A percentile compares a stretch with the other conserved stretches of the same genome.
Conservation (phyloP, 2,329 filamentous ascomycete genomes). For the Canariomyces notabilis region DNA sequence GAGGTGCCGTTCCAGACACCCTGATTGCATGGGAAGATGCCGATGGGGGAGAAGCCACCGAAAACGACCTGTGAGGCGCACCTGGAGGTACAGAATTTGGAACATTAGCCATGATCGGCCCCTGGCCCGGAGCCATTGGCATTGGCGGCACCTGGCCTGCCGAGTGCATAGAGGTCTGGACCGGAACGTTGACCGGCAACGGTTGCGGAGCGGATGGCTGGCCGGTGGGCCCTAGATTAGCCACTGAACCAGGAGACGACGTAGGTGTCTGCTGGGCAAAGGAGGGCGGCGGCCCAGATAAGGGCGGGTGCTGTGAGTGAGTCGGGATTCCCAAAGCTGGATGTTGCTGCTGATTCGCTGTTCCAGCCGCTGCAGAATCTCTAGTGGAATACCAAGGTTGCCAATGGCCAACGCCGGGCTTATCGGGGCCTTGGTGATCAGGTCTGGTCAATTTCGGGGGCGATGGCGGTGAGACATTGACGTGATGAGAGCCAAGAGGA, state of each 20-base stretch:
- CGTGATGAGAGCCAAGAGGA: constrained; percentile 12
- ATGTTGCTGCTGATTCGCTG: not conserved
- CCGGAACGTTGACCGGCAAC: not conserved
- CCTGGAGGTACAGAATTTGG: not conserved
- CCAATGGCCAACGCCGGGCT: not conserved
- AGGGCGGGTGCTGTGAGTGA: not conserved
- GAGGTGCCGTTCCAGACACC: constrained; percentile 5
- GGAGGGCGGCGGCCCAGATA: not conserved
- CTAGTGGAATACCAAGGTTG: not conserved
- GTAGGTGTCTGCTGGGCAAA: not conserved
- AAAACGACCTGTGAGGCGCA: not conserved
- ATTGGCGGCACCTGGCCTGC: not conserved
- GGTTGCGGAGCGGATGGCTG: not conserved
- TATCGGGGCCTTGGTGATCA: not conserved
- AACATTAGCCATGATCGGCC: too few relatives aligned
- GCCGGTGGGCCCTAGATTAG: not conserved
- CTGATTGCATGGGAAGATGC: not conserved
- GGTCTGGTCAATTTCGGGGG: not conserved
- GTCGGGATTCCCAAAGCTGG: not conserved
- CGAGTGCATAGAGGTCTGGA: not conserved
- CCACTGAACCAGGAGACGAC: not conserved
- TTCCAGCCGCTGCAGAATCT: not conserved
- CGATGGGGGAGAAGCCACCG: not conserved
- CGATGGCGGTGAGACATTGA: not conserved
- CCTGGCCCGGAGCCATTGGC: not conserved